Evolutionary conservation across 2,329 filamentous ascomycete genomes (phyloP), one percentile per base, ranked within the genome.

Genomic region (Rhexocercosporidium sp.): DNA sequence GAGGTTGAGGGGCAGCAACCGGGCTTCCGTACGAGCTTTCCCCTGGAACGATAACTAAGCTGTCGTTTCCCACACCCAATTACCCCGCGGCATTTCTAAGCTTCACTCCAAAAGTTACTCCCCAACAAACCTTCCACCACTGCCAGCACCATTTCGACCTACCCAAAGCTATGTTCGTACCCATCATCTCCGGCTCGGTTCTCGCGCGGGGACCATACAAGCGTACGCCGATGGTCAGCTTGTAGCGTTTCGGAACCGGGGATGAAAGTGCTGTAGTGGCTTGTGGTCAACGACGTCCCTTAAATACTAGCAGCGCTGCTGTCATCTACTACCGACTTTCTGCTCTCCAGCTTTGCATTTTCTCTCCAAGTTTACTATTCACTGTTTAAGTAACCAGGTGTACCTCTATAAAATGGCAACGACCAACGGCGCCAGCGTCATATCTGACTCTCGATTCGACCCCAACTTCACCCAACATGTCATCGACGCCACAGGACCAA

Each of bases 401-500:
- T 27, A 37, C 29, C 3, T 46, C 41, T 56, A 9, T 25, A 68
- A 4, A 1, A 71, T 69, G 67, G 59, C 65, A 31, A 25, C 65
- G 25, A 64, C 53, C 1, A 87, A 86, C 2, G 84, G 82, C 14
- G 84, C 85, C 22, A 51, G 81, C 29, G 84, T 81, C 69, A 79
- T 80, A 69, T 81, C 83, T 12, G 84, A 73, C 70, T 85, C 82
- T 20, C 87, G 70, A 60, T 79, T 83, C 74, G 80, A 84, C 70
- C 82, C 82, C 59, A 77, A 78, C 79, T 90, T 90, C 82, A 91
- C 88, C 51, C 78, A 85, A 72, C 81, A 84, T 74, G 87, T 90
- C 76, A 83, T 90, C 77, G 82, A 88, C 71, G 81, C 86, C 67
- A 89, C 87, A 77, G 86, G 88, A 14, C 86, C 87, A 68, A 85